Evolutionary conservation across 1,284 basidiomycete genomes (phyloP).

Genomic region (Trametes polyzona): DNA sequence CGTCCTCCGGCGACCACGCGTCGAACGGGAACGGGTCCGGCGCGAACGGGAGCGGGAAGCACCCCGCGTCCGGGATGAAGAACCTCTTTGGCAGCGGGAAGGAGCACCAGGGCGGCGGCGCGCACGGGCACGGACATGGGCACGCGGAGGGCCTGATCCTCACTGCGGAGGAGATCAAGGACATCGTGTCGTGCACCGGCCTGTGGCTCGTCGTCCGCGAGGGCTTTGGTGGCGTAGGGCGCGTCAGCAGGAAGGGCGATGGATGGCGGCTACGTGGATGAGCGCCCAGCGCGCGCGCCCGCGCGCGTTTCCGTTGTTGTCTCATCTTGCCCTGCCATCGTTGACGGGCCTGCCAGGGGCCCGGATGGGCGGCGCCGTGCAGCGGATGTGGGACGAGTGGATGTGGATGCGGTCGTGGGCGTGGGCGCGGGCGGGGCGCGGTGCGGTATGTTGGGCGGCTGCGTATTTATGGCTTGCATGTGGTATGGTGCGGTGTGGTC

Average conservation of each 20-base stretch:
- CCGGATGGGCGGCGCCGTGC: too few relatives aligned
- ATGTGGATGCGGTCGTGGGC: background rate
- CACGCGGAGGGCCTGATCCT: slow-evolving; percentile 49
- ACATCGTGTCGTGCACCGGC: slow-evolving; percentile 86
- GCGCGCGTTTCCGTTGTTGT: background rate
- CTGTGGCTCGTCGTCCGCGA: slow-evolving; percentile 94
- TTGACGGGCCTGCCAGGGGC: too few relatives aligned
- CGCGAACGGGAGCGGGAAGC: slow-evolving; percentile 9
- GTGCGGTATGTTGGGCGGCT: background rate
- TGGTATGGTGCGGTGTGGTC: too few relatives aligned
- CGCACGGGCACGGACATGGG: slow-evolving; percentile 14
- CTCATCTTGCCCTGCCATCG: too few relatives aligned
- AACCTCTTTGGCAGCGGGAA: slow-evolving; percentile 16
- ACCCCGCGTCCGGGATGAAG: slow-evolving; percentile 12
- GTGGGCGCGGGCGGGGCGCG: background rate
- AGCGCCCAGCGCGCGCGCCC: background rate
- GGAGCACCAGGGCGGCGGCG: slow-evolving; percentile 11
- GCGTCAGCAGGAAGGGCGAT: slow-evolving; percentile 76
- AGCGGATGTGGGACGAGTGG: background rate
- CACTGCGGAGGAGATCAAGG: slow-evolving; percentile 93
- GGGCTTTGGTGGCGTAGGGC: slow-evolving; percentile 88
- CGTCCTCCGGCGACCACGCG: slow-evolving; percentile 13
- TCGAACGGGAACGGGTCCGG: slow-evolving; percentile 7
- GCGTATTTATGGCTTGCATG: slow-evolving; percentile 4
- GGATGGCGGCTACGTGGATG: slow-evolving; percentile 70